Base-by-base conservation (phyloP, 306 rosid species). In the Quercus robur region DNA sequence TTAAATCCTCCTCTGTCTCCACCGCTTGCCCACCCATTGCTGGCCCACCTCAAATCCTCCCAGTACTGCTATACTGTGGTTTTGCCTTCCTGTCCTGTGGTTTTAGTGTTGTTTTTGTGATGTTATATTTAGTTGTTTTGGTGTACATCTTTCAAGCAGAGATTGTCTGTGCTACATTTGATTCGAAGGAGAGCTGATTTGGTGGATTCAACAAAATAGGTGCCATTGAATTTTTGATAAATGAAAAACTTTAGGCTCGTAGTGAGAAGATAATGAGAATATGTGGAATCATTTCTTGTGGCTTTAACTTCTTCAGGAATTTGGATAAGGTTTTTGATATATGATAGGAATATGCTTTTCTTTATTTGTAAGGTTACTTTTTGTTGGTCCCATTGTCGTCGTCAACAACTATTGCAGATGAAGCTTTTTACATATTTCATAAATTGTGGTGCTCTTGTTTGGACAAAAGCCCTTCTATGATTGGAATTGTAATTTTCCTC, bases 101-200 rank as follows among this genome's bases (percentile, higher is more conserved):
- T 28, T 28, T 28, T 28, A 3, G 30, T 0, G 4, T 28, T 28
- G 3, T 28, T 28, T 28, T 28, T 28, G 30, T 28, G 30, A 28
- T 28, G 30, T 4, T 3, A 28, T 28, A 28, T 28, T 28, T 28
- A 28, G 30, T 28, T 28, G 30, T 28, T 28, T 28, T 28, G 30
- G 30, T 73, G 90, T 87, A 79, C 97, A 90, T 73, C 81, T 85
- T 71, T 86, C 91, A 10, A 91, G 83, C 82, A 89, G 80, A 26
- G 28, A 26, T 26, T 44, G 79, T 74, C 54, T 84, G 77, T 69
- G 77, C 81, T 59, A 25, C 74, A 56, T 79, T 77, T 56, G 74
- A 77, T 80, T 82, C 85, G 52, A 81, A 63, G 15, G 71, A 35
- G 17, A 56, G 67, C 21, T 76, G 81, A 44, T 20, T 82, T 57